Percentiles rank a stretch among this genome's conserved stretches.
Evolutionary conservation across 1,284 basidiomycete species (phyloP).

Genomic region (Fomes fomentarius): DNA sequence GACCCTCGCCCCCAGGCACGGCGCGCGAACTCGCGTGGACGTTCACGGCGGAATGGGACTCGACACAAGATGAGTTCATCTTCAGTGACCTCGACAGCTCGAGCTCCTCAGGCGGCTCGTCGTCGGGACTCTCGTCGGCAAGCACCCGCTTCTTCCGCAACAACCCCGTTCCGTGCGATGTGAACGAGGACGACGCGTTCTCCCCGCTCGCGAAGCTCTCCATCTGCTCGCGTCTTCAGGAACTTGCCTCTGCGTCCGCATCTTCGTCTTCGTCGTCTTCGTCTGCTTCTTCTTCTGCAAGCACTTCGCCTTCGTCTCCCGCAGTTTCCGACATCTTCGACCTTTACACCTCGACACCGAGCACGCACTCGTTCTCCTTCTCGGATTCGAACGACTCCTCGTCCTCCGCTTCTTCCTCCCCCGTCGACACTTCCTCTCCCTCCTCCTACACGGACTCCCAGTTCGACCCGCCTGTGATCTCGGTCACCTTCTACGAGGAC

Average conservation of each 20-base stretch:
- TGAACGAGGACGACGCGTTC: constrained; percentile 27
- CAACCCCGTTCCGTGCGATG: constrained; percentile 32
- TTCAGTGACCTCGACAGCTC: constrained; percentile 31
- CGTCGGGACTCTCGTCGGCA: constrained; percentile 15
- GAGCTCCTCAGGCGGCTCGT: constrained; percentile 4
- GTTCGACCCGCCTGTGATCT: constrained; percentile 15
- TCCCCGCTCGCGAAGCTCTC: constrained; percentile 10
- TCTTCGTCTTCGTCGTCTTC: background rate
- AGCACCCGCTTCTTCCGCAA: constrained; percentile 18
- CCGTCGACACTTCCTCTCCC: constrained; percentile 10
- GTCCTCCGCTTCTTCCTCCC: constrained; percentile 21
- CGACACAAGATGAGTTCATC: constrained; percentile 30
- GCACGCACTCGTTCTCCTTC: constrained; percentile 11
- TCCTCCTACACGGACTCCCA: constrained; percentile 9
- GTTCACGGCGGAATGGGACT: constrained; percentile 37
- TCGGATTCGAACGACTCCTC: constrained; percentile 11
- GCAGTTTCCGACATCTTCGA: constrained; percentile 24
- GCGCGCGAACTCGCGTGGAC: constrained; percentile 29
- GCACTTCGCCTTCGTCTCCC: constrained; percentile 30
- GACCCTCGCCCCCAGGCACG: constrained; percentile 21
- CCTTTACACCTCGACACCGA: constrained; percentile 18
- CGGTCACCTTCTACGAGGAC: constrained; percentile 22
- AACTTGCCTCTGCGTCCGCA: constrained; percentile 12
- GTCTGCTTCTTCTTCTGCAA: constrained; percentile 6
- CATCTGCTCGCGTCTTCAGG: constrained; percentile 10